Evolutionary conservation across 345 rosid genomes (phyloP).

Genomic region (Gossypium sturtianum): DNA sequence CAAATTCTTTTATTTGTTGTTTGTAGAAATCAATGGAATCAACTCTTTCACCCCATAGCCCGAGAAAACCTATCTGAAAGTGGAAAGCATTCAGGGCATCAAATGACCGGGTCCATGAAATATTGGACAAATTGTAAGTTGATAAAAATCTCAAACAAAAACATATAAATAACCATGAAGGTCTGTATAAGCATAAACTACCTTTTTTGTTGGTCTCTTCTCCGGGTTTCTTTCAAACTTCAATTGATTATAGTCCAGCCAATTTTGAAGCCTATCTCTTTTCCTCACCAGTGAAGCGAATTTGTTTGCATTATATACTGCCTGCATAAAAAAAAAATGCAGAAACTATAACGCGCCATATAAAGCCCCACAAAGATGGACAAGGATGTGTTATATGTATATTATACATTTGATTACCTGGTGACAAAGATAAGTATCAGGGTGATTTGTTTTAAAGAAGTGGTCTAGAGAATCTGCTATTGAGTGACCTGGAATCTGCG

Average conservation of each 20-base stretch:
- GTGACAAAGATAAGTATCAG: conserved; percentile 82
- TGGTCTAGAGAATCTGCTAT: conserved; percentile 60
- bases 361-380: neutral
- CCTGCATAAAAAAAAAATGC: conserved; percentile 40
- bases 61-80: conserved; percentile 76
- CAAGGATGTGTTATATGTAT: neutral
- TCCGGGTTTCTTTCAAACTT: conserved; percentile 76
- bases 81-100: conserved; percentile 13
- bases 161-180: neutral
- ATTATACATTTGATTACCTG: conserved; percentile 39
- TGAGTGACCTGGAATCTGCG: conserved; percentile 50
- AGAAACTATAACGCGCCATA: neutral
- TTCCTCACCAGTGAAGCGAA: conserved; percentile 64
- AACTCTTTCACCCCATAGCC: conserved; percentile 74
- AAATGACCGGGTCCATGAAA: conserved; percentile 1
- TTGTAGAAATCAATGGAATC: conserved; percentile 81
- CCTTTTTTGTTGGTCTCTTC: conserved; percentile 76
- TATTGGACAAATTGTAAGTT: neutral
- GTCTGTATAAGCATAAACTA: conserved; percentile 19
- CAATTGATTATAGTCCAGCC: conserved; percentile 84
- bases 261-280: conserved; percentile 72
- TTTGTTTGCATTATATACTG: conserved; percentile 74
- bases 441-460: conserved; percentile 79
- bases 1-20: conserved; percentile 50
- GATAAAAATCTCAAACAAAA: neutral